phyloP scores from a whole-genome alignment of 2,329 filamentous ascomycete species.

The Phaeosphaeriaceae sp. region DNA sequence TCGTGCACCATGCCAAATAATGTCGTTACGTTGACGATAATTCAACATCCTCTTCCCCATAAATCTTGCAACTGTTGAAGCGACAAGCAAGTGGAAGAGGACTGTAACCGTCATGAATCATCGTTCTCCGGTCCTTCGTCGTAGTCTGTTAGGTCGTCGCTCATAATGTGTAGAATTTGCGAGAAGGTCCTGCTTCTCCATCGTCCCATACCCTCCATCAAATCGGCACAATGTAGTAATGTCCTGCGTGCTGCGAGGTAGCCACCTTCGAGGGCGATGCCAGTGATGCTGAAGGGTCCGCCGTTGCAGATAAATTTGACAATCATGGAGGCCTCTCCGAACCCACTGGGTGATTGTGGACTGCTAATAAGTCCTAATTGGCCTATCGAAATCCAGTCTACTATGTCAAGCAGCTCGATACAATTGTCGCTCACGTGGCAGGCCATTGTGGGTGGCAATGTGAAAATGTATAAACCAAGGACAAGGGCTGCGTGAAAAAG shows the following conservation, averaged over 20 bases:
- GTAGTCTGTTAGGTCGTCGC: conserved; percentile 56
- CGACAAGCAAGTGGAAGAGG: conserved; percentile 29
- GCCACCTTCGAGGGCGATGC: conserved; percentile 57
- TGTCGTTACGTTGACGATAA: background rate
- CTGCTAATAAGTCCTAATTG: conserved; percentile 55
- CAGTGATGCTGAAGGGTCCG: conserved; percentile 57
- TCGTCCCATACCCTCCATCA: conserved; percentile 62
- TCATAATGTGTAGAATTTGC: conserved; percentile 64
- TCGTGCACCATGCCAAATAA: background rate
- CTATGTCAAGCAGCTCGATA: conserved; percentile 59
- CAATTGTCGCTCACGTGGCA: conserved; percentile 36
- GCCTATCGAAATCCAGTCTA: conserved; percentile 59
- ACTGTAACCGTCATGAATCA: conserved; percentile 35
- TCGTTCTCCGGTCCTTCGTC: conserved; percentile 22
- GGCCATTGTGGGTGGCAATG: conserved; percentile 47
- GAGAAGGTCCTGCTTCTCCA: conserved; percentile 61
- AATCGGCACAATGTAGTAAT: conserved; percentile 60
- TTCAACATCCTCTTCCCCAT: conserved; percentile 35
- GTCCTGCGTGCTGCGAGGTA: conserved; percentile 61
- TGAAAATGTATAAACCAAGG: conserved; percentile 62
- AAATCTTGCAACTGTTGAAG: conserved; percentile 31
- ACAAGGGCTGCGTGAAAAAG: conserved; percentile 62
- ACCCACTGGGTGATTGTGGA: conserved; percentile 23
- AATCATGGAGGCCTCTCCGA: conserved; percentile 42
- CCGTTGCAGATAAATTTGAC: conserved; percentile 59